phyloP scores from a whole-genome alignment of 805 yeast species.

The Pichia paraexigua region DNA sequence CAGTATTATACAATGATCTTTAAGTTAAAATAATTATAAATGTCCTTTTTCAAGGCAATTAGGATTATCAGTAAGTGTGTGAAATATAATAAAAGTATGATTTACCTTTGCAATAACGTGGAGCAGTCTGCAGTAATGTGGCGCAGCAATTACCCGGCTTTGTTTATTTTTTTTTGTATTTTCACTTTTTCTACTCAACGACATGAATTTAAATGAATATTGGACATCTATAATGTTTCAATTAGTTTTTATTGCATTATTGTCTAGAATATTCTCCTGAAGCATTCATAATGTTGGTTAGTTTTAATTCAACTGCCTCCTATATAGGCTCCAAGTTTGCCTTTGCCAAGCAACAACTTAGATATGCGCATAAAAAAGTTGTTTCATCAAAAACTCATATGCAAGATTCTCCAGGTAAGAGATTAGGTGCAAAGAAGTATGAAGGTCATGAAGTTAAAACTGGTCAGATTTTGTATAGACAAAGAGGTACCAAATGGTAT shows the following conservation, averaged over 20 bases:
- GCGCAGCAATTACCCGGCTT: background rate
- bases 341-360: slow-evolving; percentile 35
- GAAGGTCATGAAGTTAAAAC: slow-evolving; percentile 71
- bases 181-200: background rate
- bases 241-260: background rate
- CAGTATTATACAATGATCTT: no score
- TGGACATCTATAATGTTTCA: background rate
- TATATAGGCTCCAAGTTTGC: background rate
- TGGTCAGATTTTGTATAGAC: slow-evolving; percentile 87
- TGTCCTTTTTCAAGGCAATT: no score
- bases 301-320: background rate
- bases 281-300: background rate
- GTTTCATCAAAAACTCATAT: slow-evolving; percentile 92
- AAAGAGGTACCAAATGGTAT: slow-evolving; percentile 88
- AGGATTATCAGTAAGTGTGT: no score
- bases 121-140: background rate
- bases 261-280: background rate
- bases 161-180: background rate
- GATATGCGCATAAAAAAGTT: slow-evolving; percentile 90
- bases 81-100: no score
- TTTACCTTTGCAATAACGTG: no score
- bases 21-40: no score
- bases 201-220: background rate
- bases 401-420: slow-evolving; percentile 91
- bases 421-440: slow-evolving; percentile 83